Evolutionary conservation across 768 basidiomycete species (phyloP), one percentile per base, ranked within the genome.

Genomic region (Boletus sp.): DNA sequence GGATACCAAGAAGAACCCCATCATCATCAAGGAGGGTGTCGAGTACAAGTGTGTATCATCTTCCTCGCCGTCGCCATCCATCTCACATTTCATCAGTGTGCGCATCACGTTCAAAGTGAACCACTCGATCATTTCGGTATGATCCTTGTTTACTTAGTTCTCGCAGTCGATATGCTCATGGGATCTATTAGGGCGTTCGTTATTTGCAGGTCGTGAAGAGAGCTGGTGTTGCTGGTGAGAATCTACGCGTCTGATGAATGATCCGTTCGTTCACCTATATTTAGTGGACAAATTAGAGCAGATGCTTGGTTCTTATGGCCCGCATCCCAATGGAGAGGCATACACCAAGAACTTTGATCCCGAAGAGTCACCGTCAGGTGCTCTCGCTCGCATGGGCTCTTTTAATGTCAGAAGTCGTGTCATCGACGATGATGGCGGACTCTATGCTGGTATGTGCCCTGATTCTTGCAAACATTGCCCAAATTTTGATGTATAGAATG

Each of bases 251-350:
- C 13, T 42, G 11, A 27, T 34, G 3, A 27, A 41, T 41, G 47
- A 37, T 52, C 43, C 35, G 23, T 53, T 47, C 11, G 44, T 42
- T 59, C 47, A 48, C 25, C 38, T 50, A 44, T 49, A 35, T 41
- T 41, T 53, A 94, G 94, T 96, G 64, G 96, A 96, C 72, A 96
- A 88, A 70, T 69, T 91, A 63, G 93, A 95, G 67, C 82, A 88
- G 62, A 98, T 98, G 96, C 80, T 98, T 21, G 96, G 96, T 17
- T 94, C 92, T 4, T 97, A 93, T 69, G 89, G 91, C 3, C 90
- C 93, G 17, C 74, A 79, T 52, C 76, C 84, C n/a, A 61, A 75
- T 2, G 83, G 80, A 33, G 77, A 85, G 25, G 67, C 88, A 6
- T 88, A 94, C 65, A 72, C 64, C 60, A 93, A 92, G 72, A 80